These are phyloP conservation scores for Pseudoneurospora amorphoporcata DNA, from an alignment of 495 filamentous ascomycete genomes.

Conservation along the genomic window DNA sequence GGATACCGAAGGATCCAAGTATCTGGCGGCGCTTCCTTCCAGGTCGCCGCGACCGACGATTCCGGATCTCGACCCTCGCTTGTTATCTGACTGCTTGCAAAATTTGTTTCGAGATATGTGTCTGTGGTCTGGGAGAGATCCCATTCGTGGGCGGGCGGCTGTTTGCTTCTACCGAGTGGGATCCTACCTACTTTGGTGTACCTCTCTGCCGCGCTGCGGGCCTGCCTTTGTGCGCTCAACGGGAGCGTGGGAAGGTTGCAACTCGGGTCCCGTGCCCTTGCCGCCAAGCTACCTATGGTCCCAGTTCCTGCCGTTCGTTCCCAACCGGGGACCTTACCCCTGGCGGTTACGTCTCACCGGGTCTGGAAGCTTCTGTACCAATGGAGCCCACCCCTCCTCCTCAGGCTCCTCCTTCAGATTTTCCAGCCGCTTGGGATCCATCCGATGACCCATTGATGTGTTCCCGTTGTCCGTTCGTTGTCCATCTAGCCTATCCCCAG, in stretches of 20 bases:
- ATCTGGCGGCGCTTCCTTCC: background rate
- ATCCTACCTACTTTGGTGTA: background rate
- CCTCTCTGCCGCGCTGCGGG: background rate
- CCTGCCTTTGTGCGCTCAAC: background rate
- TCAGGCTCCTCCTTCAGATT: background rate
- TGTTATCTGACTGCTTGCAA: background rate
- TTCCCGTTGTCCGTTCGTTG: background rate
- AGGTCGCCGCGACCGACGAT: background rate
- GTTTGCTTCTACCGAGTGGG: background rate
- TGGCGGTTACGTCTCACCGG: background rate
- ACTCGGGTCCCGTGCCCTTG: background rate
- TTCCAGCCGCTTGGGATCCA: background rate
- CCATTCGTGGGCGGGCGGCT: background rate
- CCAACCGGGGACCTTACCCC: background rate
- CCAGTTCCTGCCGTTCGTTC: background rate
- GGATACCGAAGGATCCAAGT: background rate
- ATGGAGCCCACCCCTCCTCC: conserved; percentile 4
- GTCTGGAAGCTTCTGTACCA: background rate
- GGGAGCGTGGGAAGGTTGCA: background rate
- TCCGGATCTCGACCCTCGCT: background rate
- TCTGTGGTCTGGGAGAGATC: background rate
- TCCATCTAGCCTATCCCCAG: background rate
- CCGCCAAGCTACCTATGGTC: background rate
- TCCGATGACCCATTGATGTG: background rate
- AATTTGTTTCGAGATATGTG: background rate